These are phyloP conservation scores for Chenopodium berlandieri DNA, from an alignment of 148 eudicot species.

Conservation along the genomic window DNA sequence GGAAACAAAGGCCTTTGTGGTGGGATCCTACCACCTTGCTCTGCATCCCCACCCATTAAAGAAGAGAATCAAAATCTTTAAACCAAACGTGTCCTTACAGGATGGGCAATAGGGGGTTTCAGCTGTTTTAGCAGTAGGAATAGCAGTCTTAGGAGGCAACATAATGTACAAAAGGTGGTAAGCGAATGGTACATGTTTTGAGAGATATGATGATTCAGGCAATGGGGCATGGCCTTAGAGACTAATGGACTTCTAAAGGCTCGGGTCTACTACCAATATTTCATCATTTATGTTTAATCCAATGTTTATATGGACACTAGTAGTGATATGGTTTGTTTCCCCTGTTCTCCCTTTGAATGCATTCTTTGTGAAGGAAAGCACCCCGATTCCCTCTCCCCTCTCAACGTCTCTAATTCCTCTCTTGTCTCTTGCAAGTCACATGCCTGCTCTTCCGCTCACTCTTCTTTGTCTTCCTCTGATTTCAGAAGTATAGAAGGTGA, in stretches of 20 bases:
- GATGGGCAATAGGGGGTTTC: conserved; percentile 62
- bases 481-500: too few relatives aligned
- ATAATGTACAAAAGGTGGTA: conserved; percentile 57
- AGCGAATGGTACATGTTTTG: conserved; percentile 56
- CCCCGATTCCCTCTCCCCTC: too few relatives aligned
- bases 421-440: too few relatives aligned
- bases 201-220: conserved; percentile 41
- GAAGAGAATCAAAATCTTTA: conserved; percentile 31
- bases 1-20: conserved; percentile 83
- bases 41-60: conserved; percentile 29
- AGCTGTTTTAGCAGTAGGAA: conserved; percentile 31
- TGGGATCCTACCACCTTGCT: conserved; percentile 75
- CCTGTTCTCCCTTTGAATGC: too few relatives aligned
- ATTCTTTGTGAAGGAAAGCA: too few relatives aligned
- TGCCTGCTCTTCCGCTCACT: too few relatives aligned
- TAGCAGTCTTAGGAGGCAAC: conserved; percentile 25
- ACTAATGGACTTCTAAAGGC: conserved; percentile 76
- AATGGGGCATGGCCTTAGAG: conserved; percentile 84
- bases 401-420: too few relatives aligned
- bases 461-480: too few relatives aligned
- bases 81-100: conserved; percentile 45
- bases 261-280: conserved; percentile 22
- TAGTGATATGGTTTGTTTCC: too few relatives aligned
- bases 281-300: too few relatives aligned
- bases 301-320: too few relatives aligned